phyloP scores from a whole-genome alignment of 2,329 filamentous ascomycete species.

The Cladorrhinum sp. region DNA sequence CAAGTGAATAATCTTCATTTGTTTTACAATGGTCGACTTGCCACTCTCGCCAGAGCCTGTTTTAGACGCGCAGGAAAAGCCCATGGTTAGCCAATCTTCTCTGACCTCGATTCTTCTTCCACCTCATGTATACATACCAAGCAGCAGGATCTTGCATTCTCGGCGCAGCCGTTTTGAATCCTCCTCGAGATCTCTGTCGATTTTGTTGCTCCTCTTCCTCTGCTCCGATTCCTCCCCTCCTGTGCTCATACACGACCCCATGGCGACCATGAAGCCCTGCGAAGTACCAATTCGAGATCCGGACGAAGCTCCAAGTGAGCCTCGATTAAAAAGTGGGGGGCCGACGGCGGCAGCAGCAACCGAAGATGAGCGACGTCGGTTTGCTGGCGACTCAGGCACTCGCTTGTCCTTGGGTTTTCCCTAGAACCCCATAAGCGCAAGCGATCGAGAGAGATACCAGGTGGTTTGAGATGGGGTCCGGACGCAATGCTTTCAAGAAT shows the following conservation, averaged over 20 bases:
- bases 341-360: slow-evolving; percentile 1
- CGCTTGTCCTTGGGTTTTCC: slow-evolving; percentile 18
- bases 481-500: background rate
- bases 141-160: slow-evolving; percentile 97
- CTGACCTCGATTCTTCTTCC: background rate
- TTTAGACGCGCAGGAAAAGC: too few species aligned
- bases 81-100: slow-evolving; percentile 9
- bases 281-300: background rate
- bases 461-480: background rate
- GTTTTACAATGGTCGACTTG: slow-evolving; percentile 98
- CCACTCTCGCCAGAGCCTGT: slow-evolving; percentile 95
- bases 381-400: slow-evolving; percentile 15
- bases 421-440: slow-evolving; percentile 23
- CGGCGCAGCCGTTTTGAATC: slow-evolving; percentile 87
- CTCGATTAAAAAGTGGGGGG: slow-evolving; percentile 2
- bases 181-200: slow-evolving; percentile 90
- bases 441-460: background rate
- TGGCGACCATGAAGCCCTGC: slow-evolving; percentile 44
- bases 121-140: slow-evolving; percentile 61
- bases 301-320: slow-evolving; percentile 13
- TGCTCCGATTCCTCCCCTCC: slow-evolving; percentile 82
- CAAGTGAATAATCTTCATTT: slow-evolving; percentile 99
- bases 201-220: slow-evolving; percentile 95
- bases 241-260: slow-evolving; percentile 93
- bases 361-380: background rate